These are phyloP conservation scores for Euptelea pleiosperma DNA, from an alignment of 164 flowering plant species.

Conservation along the genomic window DNA sequence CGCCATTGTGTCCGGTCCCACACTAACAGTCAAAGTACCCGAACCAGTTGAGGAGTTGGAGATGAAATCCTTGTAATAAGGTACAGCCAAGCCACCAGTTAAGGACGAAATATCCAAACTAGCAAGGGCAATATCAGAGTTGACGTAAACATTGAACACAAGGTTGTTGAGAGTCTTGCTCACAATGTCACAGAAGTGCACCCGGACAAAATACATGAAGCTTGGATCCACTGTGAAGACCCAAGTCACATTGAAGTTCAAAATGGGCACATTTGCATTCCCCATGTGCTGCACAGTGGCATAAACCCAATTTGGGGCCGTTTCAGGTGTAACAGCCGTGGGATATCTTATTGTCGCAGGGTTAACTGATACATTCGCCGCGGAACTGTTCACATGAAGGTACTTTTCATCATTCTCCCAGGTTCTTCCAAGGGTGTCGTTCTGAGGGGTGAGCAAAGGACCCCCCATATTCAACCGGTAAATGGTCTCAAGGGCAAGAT, in stretches of 20 bases:
- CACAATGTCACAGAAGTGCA: constrained; percentile 84
- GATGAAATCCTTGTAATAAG: constrained; percentile 69
- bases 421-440: constrained; percentile 78
- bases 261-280: constrained; percentile 42
- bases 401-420: constrained; percentile 70
- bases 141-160: constrained; percentile 66
- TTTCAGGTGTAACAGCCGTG: constrained; percentile 43
- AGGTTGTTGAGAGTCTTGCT: constrained; percentile 54
- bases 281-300: constrained; percentile 78
- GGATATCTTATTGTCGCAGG: constrained; percentile 44
- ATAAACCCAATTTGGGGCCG: constrained; percentile 81
- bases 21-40: constrained; percentile 53
- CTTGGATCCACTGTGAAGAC: constrained; percentile 63
- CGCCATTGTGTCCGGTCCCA: constrained; percentile 68
- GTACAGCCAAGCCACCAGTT: constrained; percentile 43
- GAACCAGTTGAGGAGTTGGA: constrained; percentile 45
- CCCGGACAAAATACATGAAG: constrained; percentile 64
- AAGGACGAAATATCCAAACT: constrained; percentile 61
- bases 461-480: constrained; percentile 87
- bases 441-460: constrained; percentile 62
- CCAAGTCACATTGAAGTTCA: constrained; percentile 89
- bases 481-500: constrained; percentile 64
- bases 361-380: constrained; percentile 40
- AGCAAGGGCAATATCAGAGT: constrained; percentile 44
- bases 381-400: constrained; percentile 76